Conservation (phyloP, 495 filamentous ascomycete genomes). For the Penicillium diatomitis region DNA sequence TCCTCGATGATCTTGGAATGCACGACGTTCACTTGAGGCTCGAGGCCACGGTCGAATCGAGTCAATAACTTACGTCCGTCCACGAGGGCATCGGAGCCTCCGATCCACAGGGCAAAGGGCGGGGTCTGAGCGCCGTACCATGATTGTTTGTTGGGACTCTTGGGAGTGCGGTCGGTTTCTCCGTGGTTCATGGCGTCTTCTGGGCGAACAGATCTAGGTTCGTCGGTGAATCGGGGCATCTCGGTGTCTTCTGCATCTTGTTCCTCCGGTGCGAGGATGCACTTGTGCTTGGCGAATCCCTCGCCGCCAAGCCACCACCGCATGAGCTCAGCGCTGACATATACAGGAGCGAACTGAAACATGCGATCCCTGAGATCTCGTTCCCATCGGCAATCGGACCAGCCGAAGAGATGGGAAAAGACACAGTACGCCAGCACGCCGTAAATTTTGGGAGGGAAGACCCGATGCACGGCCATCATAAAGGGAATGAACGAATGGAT, state of each 20-base stretch:
- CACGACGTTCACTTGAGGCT: constrained; percentile 74
- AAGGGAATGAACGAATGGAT: constrained; percentile 93
- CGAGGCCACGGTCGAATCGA: constrained; percentile 66
- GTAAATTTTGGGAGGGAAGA: constrained; percentile 59
- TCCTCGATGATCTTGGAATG: constrained; percentile 77
- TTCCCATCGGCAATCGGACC: constrained; percentile 84
- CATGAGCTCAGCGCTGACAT: constrained; percentile 85
- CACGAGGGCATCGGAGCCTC: constrained; percentile 72
- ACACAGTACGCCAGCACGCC: constrained; percentile 84
- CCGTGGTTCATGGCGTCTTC: too few relatives aligned
- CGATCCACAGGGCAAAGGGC: constrained; percentile 85
- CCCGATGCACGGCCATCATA: constrained; percentile 77
- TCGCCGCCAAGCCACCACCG: constrained; percentile 92
- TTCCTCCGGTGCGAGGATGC: constrained; percentile 74
- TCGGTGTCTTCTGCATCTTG: constrained; percentile 31
- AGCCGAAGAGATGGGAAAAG: constrained; percentile 84
- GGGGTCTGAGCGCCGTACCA: constrained; percentile 80
- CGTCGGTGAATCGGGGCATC: too few relatives aligned
- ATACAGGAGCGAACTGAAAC: constrained; percentile 89
- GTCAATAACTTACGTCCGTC: constrained; percentile 68
- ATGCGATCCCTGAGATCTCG: constrained; percentile 67
- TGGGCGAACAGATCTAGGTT: too few relatives aligned
- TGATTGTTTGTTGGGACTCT: constrained; percentile 37
- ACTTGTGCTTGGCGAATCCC: constrained; percentile 85
- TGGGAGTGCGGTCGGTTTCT: too few relatives aligned